A percentile compares a stretch with the other conserved stretches of the same genome.
Evolutionary conservation across 108 stramenopile genomes (phyloP).

Genomic region (Fistulifera solaris): DNA sequence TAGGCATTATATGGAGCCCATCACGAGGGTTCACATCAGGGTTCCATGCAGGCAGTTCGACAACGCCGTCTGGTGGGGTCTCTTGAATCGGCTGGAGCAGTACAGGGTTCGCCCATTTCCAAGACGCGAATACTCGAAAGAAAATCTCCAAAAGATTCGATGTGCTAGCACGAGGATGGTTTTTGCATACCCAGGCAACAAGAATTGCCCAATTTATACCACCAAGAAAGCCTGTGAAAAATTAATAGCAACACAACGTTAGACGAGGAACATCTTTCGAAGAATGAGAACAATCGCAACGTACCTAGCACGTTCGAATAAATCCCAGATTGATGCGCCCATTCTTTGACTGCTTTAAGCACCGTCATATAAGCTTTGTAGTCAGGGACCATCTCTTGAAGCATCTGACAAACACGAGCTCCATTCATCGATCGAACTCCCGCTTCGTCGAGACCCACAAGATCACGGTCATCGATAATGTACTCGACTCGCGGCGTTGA

Average conservation of each 20-base stretch:
- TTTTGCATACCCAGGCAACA: conserved; percentile 79
- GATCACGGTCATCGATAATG: conserved; percentile 28
- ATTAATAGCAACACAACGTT: conserved; percentile 4
- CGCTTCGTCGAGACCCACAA: conserved; percentile 62
- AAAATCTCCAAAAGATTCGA: conserved; percentile 52
- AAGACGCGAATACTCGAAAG: conserved; percentile 67
- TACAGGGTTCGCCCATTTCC: conserved; percentile 77
- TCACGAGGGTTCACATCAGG: conserved; percentile 63
- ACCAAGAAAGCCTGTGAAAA: conserved; percentile 65
- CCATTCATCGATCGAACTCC: conserved; percentile 88
- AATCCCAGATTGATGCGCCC: conserved; percentile 84
- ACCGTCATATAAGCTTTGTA: conserved; percentile 52
- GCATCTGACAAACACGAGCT: conserved; percentile 85
- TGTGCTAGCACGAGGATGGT: conserved; percentile 43
- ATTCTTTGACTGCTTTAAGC: conserved; percentile 79
- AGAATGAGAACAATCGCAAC: too few relatives aligned
- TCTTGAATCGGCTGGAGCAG: conserved; percentile 8
- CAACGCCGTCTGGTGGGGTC: conserved; percentile 13
- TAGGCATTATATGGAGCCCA: conserved; percentile 80
- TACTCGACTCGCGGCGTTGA: conserved; percentile 16
- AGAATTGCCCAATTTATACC: conserved; percentile 96
- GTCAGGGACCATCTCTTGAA: conserved; percentile 49
- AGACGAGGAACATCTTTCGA: too few relatives aligned
- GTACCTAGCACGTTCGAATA: conserved; percentile 84
- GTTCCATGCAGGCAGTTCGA: conserved; percentile 61